A percentile compares a stretch with the other conserved stretches of the same genome.
Evolutionary conservation across 202 grass and related monocot species (phyloP).

Genomic region (Digitaria exilis): DNA sequence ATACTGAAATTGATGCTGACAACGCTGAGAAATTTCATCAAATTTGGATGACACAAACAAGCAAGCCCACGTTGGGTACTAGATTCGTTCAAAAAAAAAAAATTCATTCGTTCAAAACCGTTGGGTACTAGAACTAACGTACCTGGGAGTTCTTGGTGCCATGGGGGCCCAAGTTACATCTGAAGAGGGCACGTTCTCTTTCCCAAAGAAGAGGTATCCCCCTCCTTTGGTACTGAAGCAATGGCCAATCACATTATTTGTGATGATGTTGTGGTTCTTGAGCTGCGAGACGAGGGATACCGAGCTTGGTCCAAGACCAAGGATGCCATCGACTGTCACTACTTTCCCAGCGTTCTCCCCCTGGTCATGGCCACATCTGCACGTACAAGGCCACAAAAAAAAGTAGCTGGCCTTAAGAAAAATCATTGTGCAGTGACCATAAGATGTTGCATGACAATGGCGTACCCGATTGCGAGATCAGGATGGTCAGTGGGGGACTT

Average conservation of each 20-base stretch:
- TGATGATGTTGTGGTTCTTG: constrained; percentile 42
- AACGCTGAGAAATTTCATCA: not conserved
- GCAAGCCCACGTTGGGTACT: not conserved
- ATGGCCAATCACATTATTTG: constrained; percentile 56
- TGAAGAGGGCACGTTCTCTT: constrained; percentile 38
- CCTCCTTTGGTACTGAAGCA: constrained; percentile 53
- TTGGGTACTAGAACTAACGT: not conserved
- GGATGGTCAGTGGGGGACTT: not conserved
- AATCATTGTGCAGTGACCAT: not conserved
- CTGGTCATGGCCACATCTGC: constrained; percentile 67
- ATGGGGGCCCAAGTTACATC: constrained; percentile 49
- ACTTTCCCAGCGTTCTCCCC: not conserved
- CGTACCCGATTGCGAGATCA: constrained; percentile 53
- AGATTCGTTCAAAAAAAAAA: too few species aligned
- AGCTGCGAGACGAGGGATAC: constrained; percentile 53
- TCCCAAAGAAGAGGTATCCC: constrained; percentile 58
- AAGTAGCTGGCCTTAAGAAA: not conserved
- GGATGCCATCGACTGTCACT: constrained; percentile 41
- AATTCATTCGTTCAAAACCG: too few species aligned
- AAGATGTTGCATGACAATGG: not conserved
- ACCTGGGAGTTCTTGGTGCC: constrained; percentile 27
- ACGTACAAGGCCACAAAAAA: constrained; percentile 10
- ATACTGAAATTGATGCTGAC: not conserved
- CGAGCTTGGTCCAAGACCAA: constrained; percentile 55
- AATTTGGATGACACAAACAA: not conserved